Evolutionary conservation across 208 protist species (phyloP), one percentile per base, ranked within the genome.

Genomic region (Blastocrithidia nonstop): DNA sequence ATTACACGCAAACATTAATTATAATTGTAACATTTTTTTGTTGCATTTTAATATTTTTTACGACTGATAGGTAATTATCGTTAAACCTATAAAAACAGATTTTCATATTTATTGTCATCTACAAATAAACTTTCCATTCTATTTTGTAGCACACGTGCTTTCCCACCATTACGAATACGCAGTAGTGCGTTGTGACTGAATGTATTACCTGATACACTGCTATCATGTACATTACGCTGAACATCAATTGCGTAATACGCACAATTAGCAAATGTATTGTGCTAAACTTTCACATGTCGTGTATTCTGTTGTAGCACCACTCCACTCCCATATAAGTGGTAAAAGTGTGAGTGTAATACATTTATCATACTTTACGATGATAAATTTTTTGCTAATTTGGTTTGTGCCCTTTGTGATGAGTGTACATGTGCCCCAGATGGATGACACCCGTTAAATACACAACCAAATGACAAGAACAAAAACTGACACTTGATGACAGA

Each of bases 211-310:
- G 63, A 50, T 19, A 92, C 57, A 31, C 54, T 20, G n/a, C 84
- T 64, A 26, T 50, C 48, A 19, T 50, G 50, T 7, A 36, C 50
- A 0, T 73, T 71, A 24, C 59, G 54, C 2, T 68, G 61, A 54
- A 64, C 76, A 61, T 88, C 78, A 11, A 92, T 46, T 1, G 61
- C 74, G 60, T 92, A 92, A 66, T 92, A 75, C 15, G 50, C 77
- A 38, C 75, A 92, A 29, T 73, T 62, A 17, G 59, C 41, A 3
- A 86, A 50, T 28, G 57, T 46, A 55, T 77, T 84, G 22, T 51
- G 42, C 19, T 52, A 42, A 8, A 92, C 25, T 22, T 62, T 49
- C 15, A 84, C 75, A 17, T 69, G 65, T 31, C 57, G 44, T 21
- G 78, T 71, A 20, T 32, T 61, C 29, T 42, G 46, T 19, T 84